Base-by-base conservation (phyloP, 2,329 filamentous ascomycete species). In the Trichoderma asperellum region DNA sequence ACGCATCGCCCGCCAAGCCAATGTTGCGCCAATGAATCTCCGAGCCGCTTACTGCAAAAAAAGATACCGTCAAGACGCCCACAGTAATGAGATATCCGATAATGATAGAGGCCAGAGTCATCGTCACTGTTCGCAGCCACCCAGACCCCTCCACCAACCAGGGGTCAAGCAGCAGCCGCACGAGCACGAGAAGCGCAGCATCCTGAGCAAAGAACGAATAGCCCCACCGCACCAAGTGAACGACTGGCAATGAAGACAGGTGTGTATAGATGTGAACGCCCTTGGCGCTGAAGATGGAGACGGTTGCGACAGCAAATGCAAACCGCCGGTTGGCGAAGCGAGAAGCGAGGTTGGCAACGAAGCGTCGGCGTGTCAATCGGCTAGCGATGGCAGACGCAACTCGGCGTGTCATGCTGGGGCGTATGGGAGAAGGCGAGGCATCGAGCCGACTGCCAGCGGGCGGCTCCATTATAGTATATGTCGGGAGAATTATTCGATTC, bases 1-100 rank as follows among this genome's bases (percentile, higher is more conserved):
- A 71, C 7, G 75, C 71, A 55, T 76, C 75, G 5, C 71, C 60
- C 0, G 75, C 76, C 52, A 77, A 66, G 3, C 70, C 74, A 21
- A 75, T 72, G 58, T 77, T 76, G 16, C 75, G 73, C 76, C 76
- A 77, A 49, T 76, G 75, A 21, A 77, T 74, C 59, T 77, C 76
- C 0, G 75, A 73, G 18, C 74, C 74, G 6, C 74, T 73, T 11
- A 79, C 74, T 10, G 72, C 64, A 68, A 78, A 80, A 55, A 80
- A 80, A 3, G 78, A 75, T 2, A 79, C 73, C 64, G 68, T 74
- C 43, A 75, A 69, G 16, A 60, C 55, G 3, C 68, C 68, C 12
- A 70, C 40, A 12, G 64, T 62, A 37, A 75, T 71, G 64, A 73
- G 71, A 68, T 71, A 73, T 5, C 69, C 49, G 66, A 77, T 72